A percentile compares a stretch with the other conserved stretches of the same genome.
Conservation (phyloP, 2,329 filamentous ascomycete genomes). For the Sporothrix mexicana region DNA sequence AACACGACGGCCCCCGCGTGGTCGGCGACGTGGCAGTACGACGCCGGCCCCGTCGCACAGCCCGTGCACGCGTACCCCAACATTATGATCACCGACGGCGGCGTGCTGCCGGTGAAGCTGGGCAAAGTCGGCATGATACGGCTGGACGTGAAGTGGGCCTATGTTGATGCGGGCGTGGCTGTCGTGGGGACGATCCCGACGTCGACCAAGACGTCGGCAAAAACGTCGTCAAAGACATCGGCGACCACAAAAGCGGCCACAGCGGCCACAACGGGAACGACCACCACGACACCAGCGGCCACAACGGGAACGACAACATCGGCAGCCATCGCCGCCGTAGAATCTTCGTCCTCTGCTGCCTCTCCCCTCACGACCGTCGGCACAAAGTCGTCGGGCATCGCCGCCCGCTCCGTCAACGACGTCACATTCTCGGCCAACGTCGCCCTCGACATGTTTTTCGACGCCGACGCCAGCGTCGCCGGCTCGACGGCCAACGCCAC, state of each 20-base stretch:
- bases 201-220: slow-evolving; percentile 40
- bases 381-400: neutral
- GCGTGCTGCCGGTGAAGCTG: slow-evolving; percentile 50
- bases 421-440: slow-evolving; percentile 59
- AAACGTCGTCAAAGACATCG: neutral
- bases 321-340: slow-evolving; percentile 57
- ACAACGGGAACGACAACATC: slow-evolving; percentile 49
- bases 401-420: slow-evolving; percentile 60
- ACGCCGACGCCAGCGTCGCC: slow-evolving; percentile 50
- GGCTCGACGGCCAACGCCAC: slow-evolving; percentile 49
- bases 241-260: neutral
- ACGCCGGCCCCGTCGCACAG: slow-evolving; percentile 46
- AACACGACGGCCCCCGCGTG: slow-evolving; percentile 55
- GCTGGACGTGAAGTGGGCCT: slow-evolving; percentile 57
- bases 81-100: slow-evolving; percentile 51
- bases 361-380: neutral
- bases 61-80: slow-evolving; percentile 63
- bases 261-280: neutral
- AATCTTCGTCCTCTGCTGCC: slow-evolving; percentile 48
- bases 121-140: slow-evolving; percentile 48
- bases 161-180: slow-evolving; percentile 44
- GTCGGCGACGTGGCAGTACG: slow-evolving; percentile 60
- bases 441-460: slow-evolving; percentile 64
- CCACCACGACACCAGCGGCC: slow-evolving; percentile 37
- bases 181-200: slow-evolving; percentile 60